Base-by-base conservation (phyloP, 345 rosid genomes). In the Cochlearia excelsa region DNA sequence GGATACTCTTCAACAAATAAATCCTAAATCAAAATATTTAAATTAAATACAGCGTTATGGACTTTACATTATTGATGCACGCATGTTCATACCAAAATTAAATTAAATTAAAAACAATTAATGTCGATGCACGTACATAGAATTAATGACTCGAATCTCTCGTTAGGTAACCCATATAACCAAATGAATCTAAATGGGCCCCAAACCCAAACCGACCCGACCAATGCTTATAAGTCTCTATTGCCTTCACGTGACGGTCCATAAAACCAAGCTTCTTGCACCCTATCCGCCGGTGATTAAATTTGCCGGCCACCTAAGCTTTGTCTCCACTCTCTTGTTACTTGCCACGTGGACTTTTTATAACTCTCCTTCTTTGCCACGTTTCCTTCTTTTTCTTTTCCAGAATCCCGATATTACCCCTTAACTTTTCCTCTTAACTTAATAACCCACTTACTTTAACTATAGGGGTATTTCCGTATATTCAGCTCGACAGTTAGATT, bases 11-110 rank as follows among this genome's bases (percentile, higher is more conserved):
- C 62, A 54, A 69, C 67, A 40, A 69, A 61, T 54, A 43, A 9
- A 69, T 69, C 73, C 3, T 47, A 53, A 28, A 23, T 29, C 29
- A 10, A 3, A 6, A 68, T 26, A 52, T 44, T 47, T 16, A 51
- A 34, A 53, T 35, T 8, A 33, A 33, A 3, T 3, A 33, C 3
- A 33, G 0, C 35, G 5, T 3, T 33, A 33, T 63, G 59, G 49
- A 62, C 23, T 16, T 55, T n/a, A 50, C 63, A 69, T 62, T 48
- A 70, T 70, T 70, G 62, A 57, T 70, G 68, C 69, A 63, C 68
- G 23, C 23, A 16, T 0, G 64, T 70, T 70, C 74, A 57, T 57
- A 50, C 23, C n/a, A 28, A 16, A 30, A 26, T 29, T 11, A 46
- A 46, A 9, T 2, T 16, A 16, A 16, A 16, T 16, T 16, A 0